Evolutionary conservation across 2,329 filamentous ascomycete species (phyloP).

Genomic region (Fusarium pseudograminearum): DNA sequence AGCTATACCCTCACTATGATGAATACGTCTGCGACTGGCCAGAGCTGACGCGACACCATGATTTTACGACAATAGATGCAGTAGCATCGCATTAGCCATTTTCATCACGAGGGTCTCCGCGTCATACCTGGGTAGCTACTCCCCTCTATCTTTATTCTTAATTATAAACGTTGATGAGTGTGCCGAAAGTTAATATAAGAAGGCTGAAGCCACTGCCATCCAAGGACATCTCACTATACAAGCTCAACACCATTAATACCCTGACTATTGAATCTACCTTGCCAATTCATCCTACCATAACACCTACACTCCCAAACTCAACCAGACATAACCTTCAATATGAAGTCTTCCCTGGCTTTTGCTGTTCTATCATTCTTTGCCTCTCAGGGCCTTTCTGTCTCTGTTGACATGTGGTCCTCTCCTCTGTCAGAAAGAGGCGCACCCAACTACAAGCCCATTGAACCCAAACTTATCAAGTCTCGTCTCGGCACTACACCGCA

Average conservation of each 20-base stretch:
- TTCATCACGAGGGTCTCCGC: conserved; percentile 31
- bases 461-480: conserved; percentile 38
- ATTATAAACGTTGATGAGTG: neutral
- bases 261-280: no score
- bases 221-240: conserved; percentile 1
- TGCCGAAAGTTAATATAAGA: conserved; percentile 27
- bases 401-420: conserved; percentile 45
- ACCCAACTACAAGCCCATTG: conserved; percentile 33
- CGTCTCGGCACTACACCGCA: conserved; percentile 38
- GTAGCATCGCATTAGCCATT: conserved; percentile 29
- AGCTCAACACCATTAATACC: neutral
- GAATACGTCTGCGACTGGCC: conserved; percentile 5
- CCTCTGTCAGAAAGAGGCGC: conserved; percentile 27
- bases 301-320: neutral
- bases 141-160: neutral
- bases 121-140: conserved; percentile 30
- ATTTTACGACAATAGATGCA: conserved; percentile 19
- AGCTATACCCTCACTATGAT: conserved; percentile 20
- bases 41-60: conserved; percentile 24
- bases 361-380: conserved; percentile 25
- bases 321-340: conserved; percentile 11
- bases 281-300: neutral
- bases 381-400: conserved; percentile 27
- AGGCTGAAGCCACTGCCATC: conserved; percentile 18
- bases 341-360: conserved; percentile 34